Conservation (phyloP, 1,139 yeast species). For the Trichomonascaceae sp. region DNA sequence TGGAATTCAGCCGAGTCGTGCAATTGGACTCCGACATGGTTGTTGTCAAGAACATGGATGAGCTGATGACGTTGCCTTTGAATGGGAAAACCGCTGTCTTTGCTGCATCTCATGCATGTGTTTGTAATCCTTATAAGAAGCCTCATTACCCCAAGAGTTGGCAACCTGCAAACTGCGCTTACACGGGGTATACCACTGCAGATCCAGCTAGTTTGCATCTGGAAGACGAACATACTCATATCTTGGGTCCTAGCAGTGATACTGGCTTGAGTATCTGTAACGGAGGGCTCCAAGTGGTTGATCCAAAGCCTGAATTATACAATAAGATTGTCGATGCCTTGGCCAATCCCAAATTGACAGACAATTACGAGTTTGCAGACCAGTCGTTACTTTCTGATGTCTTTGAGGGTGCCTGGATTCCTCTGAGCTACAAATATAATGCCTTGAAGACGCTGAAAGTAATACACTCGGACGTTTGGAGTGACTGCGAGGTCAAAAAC, state of each 20-base stretch:
- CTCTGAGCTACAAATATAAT: conserved; percentile 46
- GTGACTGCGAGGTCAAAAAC: conserved; percentile 42
- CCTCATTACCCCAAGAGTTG: conserved; percentile 49
- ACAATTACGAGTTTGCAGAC: conserved; percentile 47
- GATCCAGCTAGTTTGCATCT: neutral
- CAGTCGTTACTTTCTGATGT: conserved; percentile 51
- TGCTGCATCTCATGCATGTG: conserved; percentile 57
- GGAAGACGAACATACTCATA: conserved; percentile 23
- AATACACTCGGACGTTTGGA: conserved; percentile 43
- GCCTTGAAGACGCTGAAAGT: conserved; percentile 45
- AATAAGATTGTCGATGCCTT: conserved; percentile 37
- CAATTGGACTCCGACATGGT: conserved; percentile 55
- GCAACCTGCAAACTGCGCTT: conserved; percentile 45
- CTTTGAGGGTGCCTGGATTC: conserved; percentile 43
- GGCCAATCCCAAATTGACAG: conserved; percentile 32
- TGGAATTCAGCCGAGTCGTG: conserved; percentile 44
- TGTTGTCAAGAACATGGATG: conserved; percentile 50
- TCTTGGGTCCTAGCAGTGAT: conserved; percentile 38
- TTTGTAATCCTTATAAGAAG: conserved; percentile 48
- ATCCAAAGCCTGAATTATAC: conserved; percentile 36
- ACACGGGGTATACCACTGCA: conserved; percentile 32
- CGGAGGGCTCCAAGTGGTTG: conserved; percentile 48
- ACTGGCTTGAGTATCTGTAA: conserved; percentile 45
- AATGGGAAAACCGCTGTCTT: conserved; percentile 33
- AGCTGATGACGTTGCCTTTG: conserved; percentile 42